A percentile compares a stretch with the other conserved stretches of the same genome.
These are phyloP conservation scores for Beauveria sp. DNA, from an alignment of 2,329 filamentous ascomycete genomes.

Conservation along the genomic window DNA sequence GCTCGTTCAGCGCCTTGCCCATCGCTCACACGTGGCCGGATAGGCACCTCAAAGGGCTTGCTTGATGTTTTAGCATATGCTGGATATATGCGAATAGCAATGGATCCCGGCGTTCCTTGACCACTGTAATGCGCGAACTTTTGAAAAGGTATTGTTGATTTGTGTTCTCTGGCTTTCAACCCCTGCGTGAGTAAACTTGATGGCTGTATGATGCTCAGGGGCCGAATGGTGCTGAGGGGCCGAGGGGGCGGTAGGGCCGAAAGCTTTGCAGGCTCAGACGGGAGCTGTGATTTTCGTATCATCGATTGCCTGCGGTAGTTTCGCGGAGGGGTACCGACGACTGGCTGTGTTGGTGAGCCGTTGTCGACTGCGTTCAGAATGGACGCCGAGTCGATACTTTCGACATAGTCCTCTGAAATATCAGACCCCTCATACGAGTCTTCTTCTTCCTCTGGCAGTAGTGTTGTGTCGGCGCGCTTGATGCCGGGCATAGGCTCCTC, in stretches of 20 bases:
- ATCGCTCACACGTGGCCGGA: slow-evolving; percentile 61
- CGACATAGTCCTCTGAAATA: slow-evolving; percentile 57
- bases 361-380: slow-evolving; percentile 60
- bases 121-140: slow-evolving; percentile 69
- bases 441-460: slow-evolving; percentile 50
- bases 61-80: slow-evolving; percentile 59
- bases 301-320: slow-evolving; percentile 56
- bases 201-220: slow-evolving; percentile 60
- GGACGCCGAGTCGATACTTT: slow-evolving; percentile 62
- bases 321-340: slow-evolving; percentile 57
- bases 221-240: slow-evolving; percentile 55
- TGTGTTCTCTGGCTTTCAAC: slow-evolving; percentile 62
- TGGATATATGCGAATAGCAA: slow-evolving; percentile 70
- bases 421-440: slow-evolving; percentile 56
- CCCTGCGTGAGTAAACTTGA: slow-evolving; percentile 65
- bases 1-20: slow-evolving; percentile 52
- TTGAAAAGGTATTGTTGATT: slow-evolving; percentile 65
- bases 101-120: slow-evolving; percentile 67
- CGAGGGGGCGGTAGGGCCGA: slow-evolving; percentile 64
- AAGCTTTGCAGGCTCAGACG: slow-evolving; percentile 48
- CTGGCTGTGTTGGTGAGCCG: slow-evolving; percentile 45
- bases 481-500: slow-evolving; percentile 32
- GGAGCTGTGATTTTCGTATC: slow-evolving; percentile 52
- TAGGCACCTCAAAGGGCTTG: slow-evolving; percentile 63
- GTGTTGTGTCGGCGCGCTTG: slow-evolving; percentile 38